Evolutionary conservation across 2,329 filamentous ascomycete genomes (phyloP).

Genomic region (Alternaria gaisen): DNA sequence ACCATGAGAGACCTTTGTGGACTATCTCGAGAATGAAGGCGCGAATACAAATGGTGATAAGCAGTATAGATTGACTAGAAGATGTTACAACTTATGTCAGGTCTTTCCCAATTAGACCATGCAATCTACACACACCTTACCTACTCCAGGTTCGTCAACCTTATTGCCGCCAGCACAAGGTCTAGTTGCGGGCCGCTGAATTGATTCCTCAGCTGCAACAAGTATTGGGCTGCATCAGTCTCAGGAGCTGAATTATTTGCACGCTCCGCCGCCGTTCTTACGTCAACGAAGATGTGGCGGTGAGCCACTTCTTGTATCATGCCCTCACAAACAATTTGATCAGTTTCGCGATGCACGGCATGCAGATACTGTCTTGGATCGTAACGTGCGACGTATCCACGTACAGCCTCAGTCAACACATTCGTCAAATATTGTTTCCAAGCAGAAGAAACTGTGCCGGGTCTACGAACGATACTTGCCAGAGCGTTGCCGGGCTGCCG

Average conservation of each 20-base stretch:
- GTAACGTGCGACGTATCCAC: background rate
- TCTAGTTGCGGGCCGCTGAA: background rate
- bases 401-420: background rate
- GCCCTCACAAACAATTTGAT: background rate
- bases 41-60: too few relatives aligned
- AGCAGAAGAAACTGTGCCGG: too few relatives aligned
- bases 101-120: too few relatives aligned
- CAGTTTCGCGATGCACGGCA: background rate
- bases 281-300: background rate
- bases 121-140: too few relatives aligned
- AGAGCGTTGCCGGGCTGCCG: too few relatives aligned
- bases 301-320: background rate
- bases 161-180: background rate
- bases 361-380: background rate
- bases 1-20: background rate
- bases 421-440: background rate
- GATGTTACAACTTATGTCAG: too few relatives aligned
- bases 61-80: too few relatives aligned
- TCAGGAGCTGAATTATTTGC: background rate
- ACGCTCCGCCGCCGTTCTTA: background rate
- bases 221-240: background rate
- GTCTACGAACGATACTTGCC: too few relatives aligned
- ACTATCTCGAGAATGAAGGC: too few relatives aligned
- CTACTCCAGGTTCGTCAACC: too few relatives aligned
- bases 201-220: background rate